Conservation (phyloP, 2,329 filamentous ascomycete species). For the Fusarium fracticaudum region DNA sequence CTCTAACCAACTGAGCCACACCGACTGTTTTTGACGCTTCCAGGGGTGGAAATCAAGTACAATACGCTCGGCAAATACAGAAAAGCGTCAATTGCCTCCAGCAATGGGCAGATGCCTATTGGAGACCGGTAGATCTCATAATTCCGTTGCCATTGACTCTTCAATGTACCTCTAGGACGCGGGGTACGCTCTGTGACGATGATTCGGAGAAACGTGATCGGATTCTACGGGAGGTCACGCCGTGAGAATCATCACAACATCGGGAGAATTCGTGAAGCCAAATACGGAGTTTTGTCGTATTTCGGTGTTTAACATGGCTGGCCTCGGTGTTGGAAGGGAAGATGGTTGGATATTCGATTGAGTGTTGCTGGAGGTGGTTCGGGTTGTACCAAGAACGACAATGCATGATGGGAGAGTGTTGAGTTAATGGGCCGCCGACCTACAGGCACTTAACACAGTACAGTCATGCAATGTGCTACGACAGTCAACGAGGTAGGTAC, state of each 20-base stretch:
- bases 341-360: not conserved
- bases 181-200: not conserved
- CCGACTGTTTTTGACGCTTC: slow-evolving; percentile 31
- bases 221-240: slow-evolving; percentile 20
- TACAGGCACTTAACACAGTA: not conserved
- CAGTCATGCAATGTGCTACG: not conserved
- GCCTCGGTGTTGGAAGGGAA: not conserved
- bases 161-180: not conserved
- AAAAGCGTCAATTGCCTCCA: too few relatives aligned
- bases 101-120: not conserved
- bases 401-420: not conserved
- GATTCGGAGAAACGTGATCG: slow-evolving; percentile 33
- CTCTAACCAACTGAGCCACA: slow-evolving; percentile 45
- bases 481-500: not conserved
- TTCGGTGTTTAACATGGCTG: slow-evolving; percentile 16
- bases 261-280: slow-evolving; percentile 23
- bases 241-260: slow-evolving; percentile 7
- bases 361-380: slow-evolving; percentile 5
- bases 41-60: not conserved
- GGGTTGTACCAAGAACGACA: not conserved
- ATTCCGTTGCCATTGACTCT: not conserved
- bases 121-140: not conserved
- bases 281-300: slow-evolving; percentile 25
- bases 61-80: not conserved
- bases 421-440: not conserved